phyloP scores from a whole-genome alignment of 2,329 filamentous ascomycete genomes.

The Zymoseptoria crescenta region DNA sequence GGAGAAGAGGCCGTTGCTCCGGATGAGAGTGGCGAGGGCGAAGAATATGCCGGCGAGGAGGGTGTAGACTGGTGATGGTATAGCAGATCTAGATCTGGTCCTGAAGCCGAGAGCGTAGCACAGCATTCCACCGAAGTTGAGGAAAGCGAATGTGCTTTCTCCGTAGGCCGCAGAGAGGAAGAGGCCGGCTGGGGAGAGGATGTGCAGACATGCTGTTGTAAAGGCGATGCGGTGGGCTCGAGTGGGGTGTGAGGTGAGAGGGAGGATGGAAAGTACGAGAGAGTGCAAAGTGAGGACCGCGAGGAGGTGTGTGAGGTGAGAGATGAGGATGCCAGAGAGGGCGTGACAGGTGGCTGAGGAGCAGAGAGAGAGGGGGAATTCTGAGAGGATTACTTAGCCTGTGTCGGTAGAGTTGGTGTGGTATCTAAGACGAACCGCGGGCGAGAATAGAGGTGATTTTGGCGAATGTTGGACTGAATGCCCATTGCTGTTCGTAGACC shows the following conservation, averaged over 20 bases:
- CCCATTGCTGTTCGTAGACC: constrained; percentile 77
- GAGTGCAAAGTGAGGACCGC: constrained; percentile 66
- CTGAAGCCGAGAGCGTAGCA: constrained; percentile 51
- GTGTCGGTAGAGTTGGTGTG: not conserved
- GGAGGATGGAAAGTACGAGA: constrained; percentile 53
- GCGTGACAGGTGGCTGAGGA: constrained; percentile 26
- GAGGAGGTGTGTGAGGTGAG: constrained; percentile 67
- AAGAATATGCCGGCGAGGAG: constrained; percentile 42
- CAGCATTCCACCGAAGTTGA: constrained; percentile 67
- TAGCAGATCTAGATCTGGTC: not conserved
- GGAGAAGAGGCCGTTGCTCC: constrained; percentile 80
- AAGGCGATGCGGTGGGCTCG: constrained; percentile 46
- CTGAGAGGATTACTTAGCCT: constrained; percentile 25
- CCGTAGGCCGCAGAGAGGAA: constrained; percentile 83
- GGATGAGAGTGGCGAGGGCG: constrained; percentile 62
- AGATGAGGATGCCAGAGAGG: constrained; percentile 56
- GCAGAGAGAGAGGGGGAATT: constrained; percentile 12
- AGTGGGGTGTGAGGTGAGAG: constrained; percentile 20
- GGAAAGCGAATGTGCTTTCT: constrained; percentile 69
- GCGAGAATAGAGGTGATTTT: constrained; percentile 36
- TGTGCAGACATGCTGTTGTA: constrained; percentile 63
- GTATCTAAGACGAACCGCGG: constrained; percentile 35
- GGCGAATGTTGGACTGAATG: constrained; percentile 58
- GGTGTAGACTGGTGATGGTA: constrained; percentile 24
- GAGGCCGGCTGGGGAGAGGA: constrained; percentile 78